Evolutionary conservation across 2,329 filamentous ascomycete species (phyloP).

Genomic region (Phialocephala sp.): DNA sequence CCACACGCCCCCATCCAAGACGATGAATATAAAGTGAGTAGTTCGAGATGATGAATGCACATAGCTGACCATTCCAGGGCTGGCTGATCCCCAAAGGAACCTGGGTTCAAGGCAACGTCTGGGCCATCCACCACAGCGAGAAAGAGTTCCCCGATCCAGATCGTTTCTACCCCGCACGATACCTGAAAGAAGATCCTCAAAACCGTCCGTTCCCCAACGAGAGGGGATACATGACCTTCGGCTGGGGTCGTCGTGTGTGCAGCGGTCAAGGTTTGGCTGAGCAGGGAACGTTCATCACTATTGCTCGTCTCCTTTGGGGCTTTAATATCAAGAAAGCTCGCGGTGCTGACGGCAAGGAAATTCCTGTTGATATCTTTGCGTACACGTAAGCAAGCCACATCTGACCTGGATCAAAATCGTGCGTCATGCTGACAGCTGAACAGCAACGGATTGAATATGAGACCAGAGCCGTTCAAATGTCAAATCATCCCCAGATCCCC

Average conservation of each 20-base stretch:
- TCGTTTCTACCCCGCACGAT: conserved; percentile 53
- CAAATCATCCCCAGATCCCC: conserved; percentile 40
- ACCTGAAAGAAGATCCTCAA: conserved; percentile 43
- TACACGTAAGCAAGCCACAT: conserved; percentile 43
- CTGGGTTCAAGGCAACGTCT: conserved; percentile 46
- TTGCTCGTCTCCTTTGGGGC: conserved; percentile 31
- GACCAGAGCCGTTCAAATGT: conserved; percentile 43
- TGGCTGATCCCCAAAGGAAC: conserved; percentile 32
- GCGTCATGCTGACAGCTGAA: conserved; percentile 10
- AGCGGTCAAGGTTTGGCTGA: conserved; percentile 57
- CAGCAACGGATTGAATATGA: conserved; percentile 35
- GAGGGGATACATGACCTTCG: conserved; percentile 58
- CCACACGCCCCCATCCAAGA: conserved; percentile 60
- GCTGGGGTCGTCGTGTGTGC: conserved; percentile 58
- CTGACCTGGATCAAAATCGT: too few species aligned
- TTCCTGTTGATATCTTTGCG: conserved; percentile 34
- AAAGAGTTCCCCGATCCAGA: conserved; percentile 46
- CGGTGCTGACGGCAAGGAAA: conserved; percentile 32
- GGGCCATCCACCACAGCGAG: conserved; percentile 39
- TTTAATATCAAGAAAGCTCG: conserved; percentile 30
- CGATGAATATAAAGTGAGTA: conserved; percentile 54
- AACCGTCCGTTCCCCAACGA: conserved; percentile 59
- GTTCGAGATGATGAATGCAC: background rate
- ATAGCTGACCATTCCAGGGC: conserved; percentile 35
- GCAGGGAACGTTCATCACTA: conserved; percentile 28